Percentiles rank a stretch among this genome's conserved stretches.
Evolutionary conservation across 805 yeast species (phyloP).

Genomic region (Pichia insulana): DNA sequence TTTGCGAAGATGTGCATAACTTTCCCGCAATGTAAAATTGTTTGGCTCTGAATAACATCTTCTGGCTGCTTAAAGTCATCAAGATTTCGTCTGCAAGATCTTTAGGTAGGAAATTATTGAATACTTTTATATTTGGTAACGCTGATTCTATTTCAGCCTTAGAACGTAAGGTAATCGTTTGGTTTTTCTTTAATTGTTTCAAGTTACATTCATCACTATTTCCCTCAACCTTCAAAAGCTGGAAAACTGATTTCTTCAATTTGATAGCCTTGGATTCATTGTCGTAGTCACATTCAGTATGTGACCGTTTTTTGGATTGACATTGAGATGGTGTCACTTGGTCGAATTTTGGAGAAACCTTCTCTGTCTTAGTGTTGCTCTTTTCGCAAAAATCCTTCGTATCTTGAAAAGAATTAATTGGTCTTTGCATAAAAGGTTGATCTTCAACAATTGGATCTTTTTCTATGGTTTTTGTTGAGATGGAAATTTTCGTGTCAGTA

Average conservation of each 20-base stretch:
- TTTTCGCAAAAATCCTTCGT: too few relatives aligned
- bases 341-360: too few relatives aligned
- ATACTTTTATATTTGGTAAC: constrained; percentile 45
- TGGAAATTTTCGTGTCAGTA: neutral
- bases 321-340: too few relatives aligned
- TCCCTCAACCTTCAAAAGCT: too few relatives aligned
- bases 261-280: too few relatives aligned
- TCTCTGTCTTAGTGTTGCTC: too few relatives aligned
- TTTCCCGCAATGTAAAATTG: constrained; percentile 58
- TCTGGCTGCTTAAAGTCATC: constrained; percentile 33
- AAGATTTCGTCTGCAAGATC: constrained; percentile 40
- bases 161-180: constrained; percentile 31
- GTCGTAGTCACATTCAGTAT: too few relatives aligned
- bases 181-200: neutral
- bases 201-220: neutral
- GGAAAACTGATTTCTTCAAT: too few relatives aligned
- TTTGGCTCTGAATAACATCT: constrained; percentile 31
- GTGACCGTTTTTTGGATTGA: too few relatives aligned
- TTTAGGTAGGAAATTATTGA: constrained; percentile 43
- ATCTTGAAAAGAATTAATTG: too few relatives aligned
- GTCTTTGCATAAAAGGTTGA: too few relatives aligned
- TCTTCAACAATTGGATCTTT: neutral
- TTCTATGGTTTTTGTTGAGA: neutral
- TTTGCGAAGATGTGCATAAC: constrained; percentile 50
- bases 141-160: constrained; percentile 41